phyloP scores from a whole-genome alignment of 225 moss, liverwort and hornwort genomes.

The Physcomitrium patens region DNA sequence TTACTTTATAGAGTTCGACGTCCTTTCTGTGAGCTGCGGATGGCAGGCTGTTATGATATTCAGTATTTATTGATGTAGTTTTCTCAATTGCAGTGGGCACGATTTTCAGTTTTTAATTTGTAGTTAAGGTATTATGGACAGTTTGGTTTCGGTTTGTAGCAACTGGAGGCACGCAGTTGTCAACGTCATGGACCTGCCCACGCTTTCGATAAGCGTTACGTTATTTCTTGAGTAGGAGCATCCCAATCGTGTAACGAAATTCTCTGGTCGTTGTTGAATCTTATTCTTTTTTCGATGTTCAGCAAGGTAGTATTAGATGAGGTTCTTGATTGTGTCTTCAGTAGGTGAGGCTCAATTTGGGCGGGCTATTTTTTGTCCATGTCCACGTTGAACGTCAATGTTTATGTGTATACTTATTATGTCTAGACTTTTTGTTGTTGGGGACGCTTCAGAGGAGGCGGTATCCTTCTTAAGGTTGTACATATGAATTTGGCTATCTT shows the following conservation, averaged over 20 bases:
- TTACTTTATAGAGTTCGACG: not conserved
- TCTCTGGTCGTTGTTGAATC: not conserved
- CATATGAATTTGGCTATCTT: conserved; percentile 9
- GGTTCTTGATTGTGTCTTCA: not conserved
- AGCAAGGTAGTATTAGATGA: not conserved
- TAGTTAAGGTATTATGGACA: not conserved
- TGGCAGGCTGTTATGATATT: not conserved
- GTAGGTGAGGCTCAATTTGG: not conserved
- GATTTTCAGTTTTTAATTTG: not conserved
- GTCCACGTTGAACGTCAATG: not conserved
- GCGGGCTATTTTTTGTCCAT: not conserved
- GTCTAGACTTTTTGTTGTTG: not conserved
- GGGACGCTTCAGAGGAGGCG: conserved; percentile 10
- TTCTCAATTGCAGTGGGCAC: conserved; percentile 7
- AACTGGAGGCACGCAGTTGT: not conserved
- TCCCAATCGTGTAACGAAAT: not conserved
- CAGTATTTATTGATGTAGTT: conserved; percentile 5
- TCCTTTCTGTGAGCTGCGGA: conserved; percentile 8
- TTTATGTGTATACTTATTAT: too few relatives aligned
- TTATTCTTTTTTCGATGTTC: not conserved
- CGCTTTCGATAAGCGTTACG: not conserved
- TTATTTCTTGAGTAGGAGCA: conserved; percentile 1
- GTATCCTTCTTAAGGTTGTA: not conserved
- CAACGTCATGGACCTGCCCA: not conserved
- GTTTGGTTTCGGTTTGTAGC: not conserved